Conservation (phyloP, 2,329 filamentous ascomycete species). For the Pseudocercospora cruenta region DNA sequence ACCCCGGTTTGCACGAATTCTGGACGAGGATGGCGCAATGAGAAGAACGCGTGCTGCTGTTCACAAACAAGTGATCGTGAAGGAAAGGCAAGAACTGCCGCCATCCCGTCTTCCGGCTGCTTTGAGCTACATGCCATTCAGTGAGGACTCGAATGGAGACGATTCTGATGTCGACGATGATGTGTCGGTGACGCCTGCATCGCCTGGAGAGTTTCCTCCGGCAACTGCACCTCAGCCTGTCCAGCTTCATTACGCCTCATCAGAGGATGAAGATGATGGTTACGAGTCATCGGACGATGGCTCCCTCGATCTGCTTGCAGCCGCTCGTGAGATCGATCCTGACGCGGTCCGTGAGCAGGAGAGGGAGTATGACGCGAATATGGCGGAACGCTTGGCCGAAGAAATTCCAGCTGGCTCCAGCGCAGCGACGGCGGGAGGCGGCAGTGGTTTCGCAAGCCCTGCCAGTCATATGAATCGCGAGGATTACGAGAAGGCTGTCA, state of each 20-base stretch:
- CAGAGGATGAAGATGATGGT: constrained; percentile 39
- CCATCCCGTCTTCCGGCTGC: constrained; percentile 50
- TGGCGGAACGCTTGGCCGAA: constrained; percentile 53
- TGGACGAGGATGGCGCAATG: constrained; percentile 25
- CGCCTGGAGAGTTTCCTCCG: constrained; percentile 29
- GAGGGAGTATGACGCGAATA: constrained; percentile 51
- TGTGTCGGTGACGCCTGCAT: constrained; percentile 28
- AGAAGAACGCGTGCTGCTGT: constrained; percentile 49
- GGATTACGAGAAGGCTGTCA: constrained; percentile 27
- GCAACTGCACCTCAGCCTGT: constrained; percentile 39
- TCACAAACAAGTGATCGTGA: constrained; percentile 67
- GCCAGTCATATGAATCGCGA: constrained; percentile 26
- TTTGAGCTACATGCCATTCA: constrained; percentile 46
- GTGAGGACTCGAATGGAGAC: constrained; percentile 42
- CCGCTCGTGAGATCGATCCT: constrained; percentile 49
- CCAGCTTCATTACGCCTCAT: constrained; percentile 32
- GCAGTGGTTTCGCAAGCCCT: constrained; percentile 53
- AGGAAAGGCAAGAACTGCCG: constrained; percentile 66
- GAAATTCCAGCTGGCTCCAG: constrained; percentile 54
- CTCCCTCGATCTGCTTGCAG: constrained; percentile 51
- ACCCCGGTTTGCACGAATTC: constrained; percentile 39
- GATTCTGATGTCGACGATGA: constrained; percentile 42
- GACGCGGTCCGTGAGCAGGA: constrained; percentile 46
- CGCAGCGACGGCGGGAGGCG: constrained; percentile 53
- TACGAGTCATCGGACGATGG: constrained; percentile 41